Conservation (phyloP, 164 flowering plant species). For the Cinnamomum chago region DNA sequence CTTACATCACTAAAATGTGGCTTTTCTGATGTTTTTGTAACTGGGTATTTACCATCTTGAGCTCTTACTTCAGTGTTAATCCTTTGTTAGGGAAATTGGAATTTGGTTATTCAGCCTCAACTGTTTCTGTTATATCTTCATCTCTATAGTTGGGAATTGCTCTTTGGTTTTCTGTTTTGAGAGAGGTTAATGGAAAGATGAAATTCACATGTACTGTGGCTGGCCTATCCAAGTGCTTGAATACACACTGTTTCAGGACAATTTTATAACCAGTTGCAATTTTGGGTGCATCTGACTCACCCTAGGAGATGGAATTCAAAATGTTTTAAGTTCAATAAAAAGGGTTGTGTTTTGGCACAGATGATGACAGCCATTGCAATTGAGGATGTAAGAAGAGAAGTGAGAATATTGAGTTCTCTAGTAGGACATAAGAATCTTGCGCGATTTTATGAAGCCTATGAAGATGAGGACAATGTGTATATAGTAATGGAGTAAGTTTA, state of each 20-base stretch:
- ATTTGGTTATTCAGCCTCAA: not conserved
- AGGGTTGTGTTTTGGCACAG: constrained; percentile 42
- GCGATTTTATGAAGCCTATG: constrained; percentile 84
- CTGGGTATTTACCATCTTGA: constrained; percentile 8
- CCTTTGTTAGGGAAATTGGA: not conserved
- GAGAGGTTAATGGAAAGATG: not conserved
- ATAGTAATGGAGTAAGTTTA: constrained; percentile 91
- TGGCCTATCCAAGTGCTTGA: not conserved
- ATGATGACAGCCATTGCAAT: constrained; percentile 97
- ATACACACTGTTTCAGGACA: too few relatives aligned
- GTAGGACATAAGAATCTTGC: constrained; percentile 85
- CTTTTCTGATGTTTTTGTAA: not conserved
- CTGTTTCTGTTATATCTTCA: constrained; percentile 1
- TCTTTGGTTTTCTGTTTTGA: not conserved
- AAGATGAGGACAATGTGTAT: constrained; percentile 86
- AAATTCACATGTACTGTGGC: not conserved
- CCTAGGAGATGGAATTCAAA: too few relatives aligned
- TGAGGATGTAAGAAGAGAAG: constrained; percentile 95
- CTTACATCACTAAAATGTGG: not conserved
- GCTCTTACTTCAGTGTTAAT: not conserved
- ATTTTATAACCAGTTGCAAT: too few relatives aligned
- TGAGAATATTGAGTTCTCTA: constrained; percentile 72
- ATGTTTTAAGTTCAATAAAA: too few relatives aligned
- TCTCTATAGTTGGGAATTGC: not conserved
- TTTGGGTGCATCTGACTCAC: too few relatives aligned